Conservation (phyloP, 1,139 yeast genomes). For the Pichia sp. region DNA sequence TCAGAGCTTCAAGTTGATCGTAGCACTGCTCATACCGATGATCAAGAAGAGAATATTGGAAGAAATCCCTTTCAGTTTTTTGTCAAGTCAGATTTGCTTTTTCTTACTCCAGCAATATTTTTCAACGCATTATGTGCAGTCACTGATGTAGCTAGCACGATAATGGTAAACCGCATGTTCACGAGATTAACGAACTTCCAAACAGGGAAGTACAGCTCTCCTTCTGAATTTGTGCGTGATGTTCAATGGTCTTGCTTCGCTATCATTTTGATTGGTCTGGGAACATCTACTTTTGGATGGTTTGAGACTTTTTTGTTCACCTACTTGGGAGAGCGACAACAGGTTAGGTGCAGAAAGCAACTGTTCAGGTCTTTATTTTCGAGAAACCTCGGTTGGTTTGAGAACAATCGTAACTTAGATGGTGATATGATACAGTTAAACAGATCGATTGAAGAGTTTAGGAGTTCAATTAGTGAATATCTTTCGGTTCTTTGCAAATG, state of each 20-base stretch:
- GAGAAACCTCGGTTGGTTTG: conserved; percentile 56
- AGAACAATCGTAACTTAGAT: conserved; percentile 47
- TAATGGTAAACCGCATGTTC: conserved; percentile 65
- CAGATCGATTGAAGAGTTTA: conserved; percentile 73
- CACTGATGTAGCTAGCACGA: conserved; percentile 59
- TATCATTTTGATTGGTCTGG: conserved; percentile 55
- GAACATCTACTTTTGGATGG: conserved; percentile 50
- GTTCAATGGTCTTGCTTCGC: conserved; percentile 49
- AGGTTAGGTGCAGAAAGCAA: conserved; percentile 47
- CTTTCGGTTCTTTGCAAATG: conserved; percentile 55
- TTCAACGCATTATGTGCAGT: conserved; percentile 22
- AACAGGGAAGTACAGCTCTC: conserved; percentile 30
- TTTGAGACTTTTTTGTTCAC: conserved; percentile 59
- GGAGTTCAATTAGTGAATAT: conserved; percentile 67
- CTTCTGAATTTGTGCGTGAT: conserved; percentile 39
- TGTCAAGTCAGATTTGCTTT: conserved; percentile 18
- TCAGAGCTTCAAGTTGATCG: too few species aligned
- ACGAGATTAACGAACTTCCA: conserved; percentile 42
- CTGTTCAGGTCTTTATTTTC: conserved; percentile 39
- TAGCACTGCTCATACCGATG: too few species aligned
- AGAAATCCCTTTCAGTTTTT: conserved; percentile 22
- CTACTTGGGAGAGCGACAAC: conserved; percentile 69
- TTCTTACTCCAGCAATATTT: conserved; percentile 18
- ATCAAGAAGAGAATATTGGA: too few species aligned
- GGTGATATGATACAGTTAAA: conserved; percentile 66